Evolutionary conservation across 1,284 basidiomycete species (phyloP), one percentile per base, ranked within the genome.

Genomic region (Leccinum subspadiceum): DNA sequence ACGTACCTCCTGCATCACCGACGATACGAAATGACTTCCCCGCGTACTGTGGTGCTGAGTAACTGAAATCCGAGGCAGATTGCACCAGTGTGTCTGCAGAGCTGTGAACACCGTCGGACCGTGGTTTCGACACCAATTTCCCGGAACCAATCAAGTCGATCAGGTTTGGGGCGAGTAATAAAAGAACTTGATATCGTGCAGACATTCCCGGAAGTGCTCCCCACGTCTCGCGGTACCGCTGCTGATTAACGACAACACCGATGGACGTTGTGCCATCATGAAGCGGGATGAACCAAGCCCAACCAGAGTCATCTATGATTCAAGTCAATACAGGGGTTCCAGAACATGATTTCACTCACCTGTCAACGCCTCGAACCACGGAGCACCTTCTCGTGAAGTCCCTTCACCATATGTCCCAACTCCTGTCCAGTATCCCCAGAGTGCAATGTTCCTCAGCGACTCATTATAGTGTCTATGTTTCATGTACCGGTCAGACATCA

Each of bases 281-380:
- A 31, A 92, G 78, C 26, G 89, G 89, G 57, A 92, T 92, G 60
- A 87, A 89, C 89, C 90, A 92, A 7, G 78, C 81, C 85, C 89
- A 92, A 5, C 89, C 89, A 6, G 86, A 84, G 71, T 89, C 85
- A 63, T 91, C 89, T 90, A 63, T 41, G 26, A 12, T 54, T 60
- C 29, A 29, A 44, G 24, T 59, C 54, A 62, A 46, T 54, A 39
- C 33, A 57, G 56, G 22, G 50, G 48, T 54, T 58, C 15, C 49
- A 50, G 7, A 5, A 17, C 6, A 52, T 15, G 22, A 3, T 48
- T 50, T 59, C 24, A 68, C 76, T 62, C 63, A 84, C 89, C 86
- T 65, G 81, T 84, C 53, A 92, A 72, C 3, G 88, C 86, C 69
- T 92, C 90, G 65, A 92, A 89, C 82, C 82, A 85, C 3, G 84